Evolutionary conservation across 2,329 filamentous ascomycete species (phyloP).

Genomic region (Penicillium corylophilum): DNA sequence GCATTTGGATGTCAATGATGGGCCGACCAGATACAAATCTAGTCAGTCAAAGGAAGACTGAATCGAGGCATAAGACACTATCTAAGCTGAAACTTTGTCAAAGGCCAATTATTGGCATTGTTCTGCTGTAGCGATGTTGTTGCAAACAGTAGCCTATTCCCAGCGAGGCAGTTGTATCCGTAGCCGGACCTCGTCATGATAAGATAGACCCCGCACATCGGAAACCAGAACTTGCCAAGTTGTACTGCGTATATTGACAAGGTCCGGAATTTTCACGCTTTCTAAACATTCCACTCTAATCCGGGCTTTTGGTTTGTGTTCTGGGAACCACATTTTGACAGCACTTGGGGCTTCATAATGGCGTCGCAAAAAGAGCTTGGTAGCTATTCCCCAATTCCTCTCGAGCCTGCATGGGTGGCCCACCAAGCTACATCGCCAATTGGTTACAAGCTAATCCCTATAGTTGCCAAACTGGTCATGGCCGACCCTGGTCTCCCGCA

Average conservation of each 20-base stretch:
- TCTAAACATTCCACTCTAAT: neutral
- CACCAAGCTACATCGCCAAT: neutral
- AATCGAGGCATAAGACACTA: neutral
- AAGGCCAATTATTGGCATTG: neutral
- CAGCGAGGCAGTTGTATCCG: conserved; percentile 9
- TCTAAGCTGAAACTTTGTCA: neutral
- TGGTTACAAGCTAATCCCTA: neutral
- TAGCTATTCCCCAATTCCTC: neutral
- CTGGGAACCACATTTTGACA: neutral
- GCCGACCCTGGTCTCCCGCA: conserved; percentile 39
- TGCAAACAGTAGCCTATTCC: neutral
- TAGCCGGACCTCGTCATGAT: conserved; percentile 1
- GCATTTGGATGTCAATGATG: neutral
- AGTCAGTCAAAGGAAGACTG: neutral
- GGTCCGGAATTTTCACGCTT: neutral
- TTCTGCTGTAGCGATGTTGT: neutral
- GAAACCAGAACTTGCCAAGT: neutral
- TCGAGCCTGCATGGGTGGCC: neutral
- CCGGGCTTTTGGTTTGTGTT: neutral
- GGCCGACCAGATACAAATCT: neutral
- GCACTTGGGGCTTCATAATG: conserved; percentile 6
- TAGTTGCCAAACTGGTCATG: conserved; percentile 17
- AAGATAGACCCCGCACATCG: conserved; percentile 21
- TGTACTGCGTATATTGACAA: neutral
- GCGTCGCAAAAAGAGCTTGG: conserved; percentile 11